Conservation (phyloP, 768 basidiomycete genomes). For the Macrolepiota albuminosa region DNA sequence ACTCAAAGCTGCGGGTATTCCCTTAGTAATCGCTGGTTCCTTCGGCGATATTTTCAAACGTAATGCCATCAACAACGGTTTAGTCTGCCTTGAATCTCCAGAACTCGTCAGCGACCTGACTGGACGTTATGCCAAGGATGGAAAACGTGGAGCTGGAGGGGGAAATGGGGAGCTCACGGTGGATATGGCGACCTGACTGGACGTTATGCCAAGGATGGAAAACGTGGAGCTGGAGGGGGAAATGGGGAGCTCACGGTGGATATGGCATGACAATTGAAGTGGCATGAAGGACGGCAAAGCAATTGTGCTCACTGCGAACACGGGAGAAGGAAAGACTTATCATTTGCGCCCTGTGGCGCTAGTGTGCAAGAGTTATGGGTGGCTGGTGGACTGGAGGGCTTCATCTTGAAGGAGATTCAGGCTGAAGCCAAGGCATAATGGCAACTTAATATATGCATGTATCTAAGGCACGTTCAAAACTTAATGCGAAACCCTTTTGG, state of each 20-base stretch:
- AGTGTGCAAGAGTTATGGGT: slow-evolving; percentile 99
- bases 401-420: slow-evolving; percentile 72
- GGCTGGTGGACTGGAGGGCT: slow-evolving; percentile 91
- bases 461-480: not conserved
- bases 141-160: slow-evolving; percentile 74
- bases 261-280: slow-evolving; percentile 57
- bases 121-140: slow-evolving; percentile 63
- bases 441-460: not conserved
- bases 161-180: slow-evolving; percentile 82
- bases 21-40: slow-evolving; percentile 93
- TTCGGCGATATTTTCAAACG: slow-evolving; percentile 99
- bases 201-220: slow-evolving; percentile 66
- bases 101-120: slow-evolving; percentile 87
- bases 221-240: slow-evolving; percentile 72
- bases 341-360: slow-evolving; percentile 66
- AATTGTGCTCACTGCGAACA: slow-evolving; percentile 37
- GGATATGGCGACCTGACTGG: slow-evolving; percentile 74
- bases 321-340: slow-evolving; percentile 53
- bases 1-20: slow-evolving; percentile 88
- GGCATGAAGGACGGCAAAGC: slow-evolving; percentile 69
- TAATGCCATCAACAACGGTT: slow-evolving; percentile 97
- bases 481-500: not conserved
- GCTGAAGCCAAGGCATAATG: slow-evolving; percentile 18
- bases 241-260: slow-evolving; percentile 85
- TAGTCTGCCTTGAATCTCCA: slow-evolving; percentile 92